Conservation (phyloP, 768 basidiomycete species). For the Favolaschia claudopus region DNA sequence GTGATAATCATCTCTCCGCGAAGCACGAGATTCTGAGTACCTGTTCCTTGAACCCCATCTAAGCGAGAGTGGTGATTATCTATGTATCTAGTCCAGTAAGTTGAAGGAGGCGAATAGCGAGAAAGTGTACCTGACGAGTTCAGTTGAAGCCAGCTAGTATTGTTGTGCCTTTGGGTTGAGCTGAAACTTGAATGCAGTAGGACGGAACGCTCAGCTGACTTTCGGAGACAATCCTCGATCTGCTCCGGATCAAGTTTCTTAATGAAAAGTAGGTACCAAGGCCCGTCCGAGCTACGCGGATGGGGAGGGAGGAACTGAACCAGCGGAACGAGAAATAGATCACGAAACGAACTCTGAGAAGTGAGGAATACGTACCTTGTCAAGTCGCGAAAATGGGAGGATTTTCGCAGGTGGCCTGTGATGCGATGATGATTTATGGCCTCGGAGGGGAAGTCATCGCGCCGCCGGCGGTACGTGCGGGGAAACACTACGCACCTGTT, state of each 20-base stretch:
- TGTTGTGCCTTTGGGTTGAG: too few species aligned
- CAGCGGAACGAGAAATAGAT: neutral
- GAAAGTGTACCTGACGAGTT: conserved; percentile 1
- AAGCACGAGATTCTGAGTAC: neutral
- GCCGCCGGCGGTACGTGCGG: neutral
- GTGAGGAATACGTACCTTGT: neutral
- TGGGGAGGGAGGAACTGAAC: neutral
- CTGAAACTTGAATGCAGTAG: too few species aligned
- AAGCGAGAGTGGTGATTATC: conserved; percentile 4
- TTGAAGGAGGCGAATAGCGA: too few species aligned
- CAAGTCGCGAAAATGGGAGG: neutral
- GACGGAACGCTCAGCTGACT: too few species aligned
- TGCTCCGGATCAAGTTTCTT: conserved; percentile 22
- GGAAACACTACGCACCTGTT: too few species aligned
- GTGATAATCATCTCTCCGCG: conserved; percentile 21
- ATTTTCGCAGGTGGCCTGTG: conserved; percentile 24
- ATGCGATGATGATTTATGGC: too few species aligned
- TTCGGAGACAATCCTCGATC: too few species aligned
- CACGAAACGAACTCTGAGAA: too few species aligned
- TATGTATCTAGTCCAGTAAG: too few species aligned
- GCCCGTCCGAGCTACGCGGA: neutral
- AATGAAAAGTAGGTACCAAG: conserved; percentile 18
- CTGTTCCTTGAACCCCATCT: conserved; percentile 9
- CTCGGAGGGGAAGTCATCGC: neutral
- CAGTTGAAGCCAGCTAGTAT: conserved; percentile 9